phyloP scores from a whole-genome alignment of 371 early-diverging fungal genomes.

The Mucor piriformis region DNA sequence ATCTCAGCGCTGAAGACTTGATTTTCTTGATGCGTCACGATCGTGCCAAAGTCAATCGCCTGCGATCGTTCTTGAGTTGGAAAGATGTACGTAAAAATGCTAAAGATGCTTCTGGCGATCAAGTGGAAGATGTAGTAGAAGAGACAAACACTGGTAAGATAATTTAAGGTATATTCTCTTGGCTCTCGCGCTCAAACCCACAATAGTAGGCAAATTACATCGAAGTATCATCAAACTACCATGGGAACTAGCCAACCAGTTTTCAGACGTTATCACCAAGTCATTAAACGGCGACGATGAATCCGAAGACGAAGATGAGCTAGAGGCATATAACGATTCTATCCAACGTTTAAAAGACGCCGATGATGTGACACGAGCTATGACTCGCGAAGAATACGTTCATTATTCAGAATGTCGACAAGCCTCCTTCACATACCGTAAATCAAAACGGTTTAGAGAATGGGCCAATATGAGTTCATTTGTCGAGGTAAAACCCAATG shows the following conservation, averaged over 20 bases:
- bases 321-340: slow-evolving; percentile 87
- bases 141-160: slow-evolving; percentile 61
- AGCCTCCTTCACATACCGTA: slow-evolving; percentile 97
- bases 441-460: slow-evolving; percentile 92
- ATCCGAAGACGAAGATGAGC: slow-evolving; percentile 81
- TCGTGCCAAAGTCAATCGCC: slow-evolving; percentile 87
- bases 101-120: slow-evolving; percentile 73
- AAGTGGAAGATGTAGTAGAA: slow-evolving; percentile 71
- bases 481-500: slow-evolving; percentile 88
- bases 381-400: slow-evolving; percentile 98
- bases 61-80: slow-evolving; percentile 91
- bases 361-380: slow-evolving; percentile 90
- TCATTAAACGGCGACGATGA: slow-evolving; percentile 72
- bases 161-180: too few relatives aligned
- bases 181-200: too few relatives aligned
- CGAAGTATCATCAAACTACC: slow-evolving; percentile 85
- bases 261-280: slow-evolving; percentile 65
- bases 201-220: slow-evolving; percentile 47
- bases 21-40: slow-evolving; percentile 97
- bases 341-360: slow-evolving; percentile 79
- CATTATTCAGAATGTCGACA: slow-evolving; percentile 98
- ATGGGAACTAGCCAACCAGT: slow-evolving; percentile 88
- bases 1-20: slow-evolving; percentile 88
- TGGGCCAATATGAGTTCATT: slow-evolving; percentile 91
- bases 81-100: slow-evolving; percentile 95